Evolutionary conservation across 331 rosid genomes (phyloP).

Genomic region (Dryas integrifolia): DNA sequence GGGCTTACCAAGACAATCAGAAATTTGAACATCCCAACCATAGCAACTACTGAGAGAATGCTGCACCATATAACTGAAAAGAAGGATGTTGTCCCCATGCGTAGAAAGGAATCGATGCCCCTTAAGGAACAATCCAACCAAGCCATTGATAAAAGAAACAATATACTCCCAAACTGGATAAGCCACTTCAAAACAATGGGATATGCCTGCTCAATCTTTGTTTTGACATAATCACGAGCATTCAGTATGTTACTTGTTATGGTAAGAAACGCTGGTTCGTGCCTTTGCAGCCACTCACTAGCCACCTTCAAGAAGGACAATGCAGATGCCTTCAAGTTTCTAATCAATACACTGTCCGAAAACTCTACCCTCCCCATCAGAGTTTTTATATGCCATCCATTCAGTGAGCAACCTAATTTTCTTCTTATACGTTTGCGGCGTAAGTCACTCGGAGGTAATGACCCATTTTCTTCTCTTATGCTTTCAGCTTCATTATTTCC

Average conservation of each 20-base stretch:
- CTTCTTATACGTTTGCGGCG: conserved; percentile 41
- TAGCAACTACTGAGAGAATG: conserved; percentile 68
- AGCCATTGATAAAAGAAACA: conserved; percentile 64
- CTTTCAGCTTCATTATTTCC: conserved; percentile 41
- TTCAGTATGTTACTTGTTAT: conserved; percentile 32
- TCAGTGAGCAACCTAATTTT: conserved; percentile 40
- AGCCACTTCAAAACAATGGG: conserved; percentile 69
- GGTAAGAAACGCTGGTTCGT: conserved; percentile 49
- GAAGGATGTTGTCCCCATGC: conserved; percentile 88
- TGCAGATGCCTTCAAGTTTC: conserved; percentile 37
- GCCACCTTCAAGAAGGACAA: conserved; percentile 44
- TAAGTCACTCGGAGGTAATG: conserved; percentile 34
- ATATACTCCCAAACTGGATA: conserved; percentile 55
- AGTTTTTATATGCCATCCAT: conserved; percentile 44
- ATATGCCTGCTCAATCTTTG: conserved; percentile 60
- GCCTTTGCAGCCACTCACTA: conserved; percentile 56
- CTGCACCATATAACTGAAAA: conserved; percentile 92
- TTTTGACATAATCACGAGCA: conserved; percentile 38
- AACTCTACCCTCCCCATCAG: conserved; percentile 47
- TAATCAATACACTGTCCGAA: conserved; percentile 45
- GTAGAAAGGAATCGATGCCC: conserved; percentile 83
- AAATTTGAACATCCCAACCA: conserved; percentile 83
- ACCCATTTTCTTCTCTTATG: conserved; percentile 39
- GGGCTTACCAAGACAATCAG: conserved; percentile 67
- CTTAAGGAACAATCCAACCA: conserved; percentile 87